phyloP scores from a whole-genome alignment of 345 rosid genomes.

The Zanthoxylum bungeanum region DNA sequence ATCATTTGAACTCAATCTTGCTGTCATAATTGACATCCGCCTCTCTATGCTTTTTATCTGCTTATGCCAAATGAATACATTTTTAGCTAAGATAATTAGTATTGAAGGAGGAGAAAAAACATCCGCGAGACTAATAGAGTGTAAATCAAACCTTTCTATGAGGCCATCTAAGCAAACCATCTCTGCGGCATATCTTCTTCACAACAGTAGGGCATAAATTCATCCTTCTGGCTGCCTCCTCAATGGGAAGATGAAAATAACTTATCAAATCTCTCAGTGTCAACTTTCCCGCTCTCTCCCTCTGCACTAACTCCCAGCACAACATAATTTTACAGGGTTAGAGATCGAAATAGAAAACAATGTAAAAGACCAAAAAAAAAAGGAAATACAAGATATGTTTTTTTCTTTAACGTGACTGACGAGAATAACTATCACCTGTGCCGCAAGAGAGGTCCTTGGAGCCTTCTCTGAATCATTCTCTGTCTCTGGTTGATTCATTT shows the following conservation, averaged over 20 bases:
- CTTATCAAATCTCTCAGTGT: slow-evolving; percentile 30
- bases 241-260: slow-evolving; percentile 51
- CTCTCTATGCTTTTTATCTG: slow-evolving; percentile 42
- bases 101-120: not conserved
- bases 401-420: not conserved
- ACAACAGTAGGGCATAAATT: slow-evolving; percentile 56
- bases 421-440: slow-evolving; percentile 31
- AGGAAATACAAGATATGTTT: not conserved
- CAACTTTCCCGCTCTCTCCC: slow-evolving; percentile 50
- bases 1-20: slow-evolving; percentile 8
- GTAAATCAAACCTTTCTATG: slow-evolving; percentile 42
- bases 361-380: not conserved
- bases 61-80: not conserved
- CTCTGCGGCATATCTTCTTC: slow-evolving; percentile 47
- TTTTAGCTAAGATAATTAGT: not conserved
- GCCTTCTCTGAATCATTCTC: slow-evolving; percentile 17
- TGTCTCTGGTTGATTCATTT: slow-evolving; percentile 9
- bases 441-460: slow-evolving; percentile 19
- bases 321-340: not conserved
- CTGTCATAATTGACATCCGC: slow-evolving; percentile 16
- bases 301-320: slow-evolving; percentile 35
- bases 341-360: not conserved
- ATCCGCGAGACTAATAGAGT: no score
- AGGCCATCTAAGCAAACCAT: slow-evolving; percentile 50
- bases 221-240: slow-evolving; percentile 44